These are phyloP conservation scores for Imleria badia DNA, from an alignment of 768 basidiomycete genomes.

Conservation along the genomic window DNA sequence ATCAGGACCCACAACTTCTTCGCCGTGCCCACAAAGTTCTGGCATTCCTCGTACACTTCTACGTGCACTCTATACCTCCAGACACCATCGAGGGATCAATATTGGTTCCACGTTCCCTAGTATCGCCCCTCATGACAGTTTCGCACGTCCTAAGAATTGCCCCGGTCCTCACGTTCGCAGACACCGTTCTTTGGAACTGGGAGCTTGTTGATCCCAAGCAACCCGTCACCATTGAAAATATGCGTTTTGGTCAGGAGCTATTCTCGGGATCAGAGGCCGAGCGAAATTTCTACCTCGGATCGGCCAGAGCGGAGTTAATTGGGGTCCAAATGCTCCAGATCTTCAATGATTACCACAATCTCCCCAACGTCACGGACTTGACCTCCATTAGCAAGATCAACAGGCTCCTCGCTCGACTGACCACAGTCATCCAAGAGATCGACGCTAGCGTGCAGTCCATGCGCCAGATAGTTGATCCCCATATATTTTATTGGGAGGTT, in stretches of 20 bases:
- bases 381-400: slow-evolving; percentile 66
- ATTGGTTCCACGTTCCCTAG: slow-evolving; percentile 71
- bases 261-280: slow-evolving; percentile 91
- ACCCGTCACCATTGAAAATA: slow-evolving; percentile 70
- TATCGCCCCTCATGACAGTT: slow-evolving; percentile 74
- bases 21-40: slow-evolving; percentile 89
- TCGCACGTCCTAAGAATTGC: slow-evolving; percentile 82
- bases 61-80: slow-evolving; percentile 74
- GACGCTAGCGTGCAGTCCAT: slow-evolving; percentile 67
- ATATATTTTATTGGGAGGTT: slow-evolving; percentile 84
- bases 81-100: slow-evolving; percentile 39
- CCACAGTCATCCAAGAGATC: slow-evolving; percentile 70
- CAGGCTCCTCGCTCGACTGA: slow-evolving; percentile 67
- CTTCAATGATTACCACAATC: slow-evolving; percentile 81
- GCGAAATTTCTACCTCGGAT: slow-evolving; percentile 80
- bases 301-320: slow-evolving; percentile 80
- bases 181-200: slow-evolving; percentile 95
- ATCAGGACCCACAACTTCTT: slow-evolving; percentile 55
- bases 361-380: slow-evolving; percentile 66
- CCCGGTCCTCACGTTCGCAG: slow-evolving; percentile 92
- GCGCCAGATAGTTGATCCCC: slow-evolving; percentile 74
- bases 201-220: slow-evolving; percentile 54
- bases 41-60: slow-evolving; percentile 87
- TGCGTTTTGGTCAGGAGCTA: slow-evolving; percentile 58
- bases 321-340: slow-evolving; percentile 85